phyloP scores from a whole-genome alignment of 2,329 filamentous ascomycete species.

The Monosporascus sp. region DNA sequence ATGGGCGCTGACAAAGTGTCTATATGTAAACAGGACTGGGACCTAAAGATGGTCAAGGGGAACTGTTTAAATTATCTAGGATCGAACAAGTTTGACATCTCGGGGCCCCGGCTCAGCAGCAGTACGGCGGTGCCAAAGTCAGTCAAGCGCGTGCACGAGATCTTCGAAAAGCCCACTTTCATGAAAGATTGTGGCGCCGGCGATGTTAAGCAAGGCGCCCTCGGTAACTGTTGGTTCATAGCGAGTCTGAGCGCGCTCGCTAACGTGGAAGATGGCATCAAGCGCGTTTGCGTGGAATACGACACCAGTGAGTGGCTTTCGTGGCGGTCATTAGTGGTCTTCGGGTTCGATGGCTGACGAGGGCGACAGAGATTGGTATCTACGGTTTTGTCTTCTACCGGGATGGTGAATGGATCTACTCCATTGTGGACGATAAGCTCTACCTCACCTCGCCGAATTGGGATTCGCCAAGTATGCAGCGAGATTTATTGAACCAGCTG shows the following conservation, averaged over 20 bases:
- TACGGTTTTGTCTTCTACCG: slow-evolving; percentile 87
- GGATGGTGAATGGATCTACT: slow-evolving; percentile 88
- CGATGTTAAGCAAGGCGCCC: slow-evolving; percentile 71
- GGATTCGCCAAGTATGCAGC: slow-evolving; percentile 71
- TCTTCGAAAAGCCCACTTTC: slow-evolving; percentile 70
- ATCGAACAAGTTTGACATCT: slow-evolving; percentile 46
- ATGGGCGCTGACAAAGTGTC: slow-evolving; percentile 26
- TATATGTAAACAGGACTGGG: slow-evolving; percentile 46
- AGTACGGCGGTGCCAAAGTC: slow-evolving; percentile 58
- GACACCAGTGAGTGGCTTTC: slow-evolving; percentile 46
- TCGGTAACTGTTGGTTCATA: slow-evolving; percentile 82
- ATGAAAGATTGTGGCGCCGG: slow-evolving; percentile 59
- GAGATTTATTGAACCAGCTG: slow-evolving; percentile 68
- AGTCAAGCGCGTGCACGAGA: slow-evolving; percentile 70
- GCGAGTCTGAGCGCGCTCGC: slow-evolving; percentile 72
- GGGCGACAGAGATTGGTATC: slow-evolving; percentile 63
- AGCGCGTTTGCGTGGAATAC: slow-evolving; percentile 69
- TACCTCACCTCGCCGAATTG: slow-evolving; percentile 79
- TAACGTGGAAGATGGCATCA: slow-evolving; percentile 65
- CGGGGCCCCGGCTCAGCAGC: slow-evolving; percentile 37
- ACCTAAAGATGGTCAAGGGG: slow-evolving; percentile 61
- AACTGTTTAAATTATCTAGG: slow-evolving; percentile 50
- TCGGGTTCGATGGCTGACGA: slow-evolving; percentile 27
- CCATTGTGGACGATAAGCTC: slow-evolving; percentile 86
- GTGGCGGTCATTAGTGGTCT: neutral